Evolutionary conservation across 192 early-diverging fungal species (phyloP).

Genomic region (Podila horticola): DNA sequence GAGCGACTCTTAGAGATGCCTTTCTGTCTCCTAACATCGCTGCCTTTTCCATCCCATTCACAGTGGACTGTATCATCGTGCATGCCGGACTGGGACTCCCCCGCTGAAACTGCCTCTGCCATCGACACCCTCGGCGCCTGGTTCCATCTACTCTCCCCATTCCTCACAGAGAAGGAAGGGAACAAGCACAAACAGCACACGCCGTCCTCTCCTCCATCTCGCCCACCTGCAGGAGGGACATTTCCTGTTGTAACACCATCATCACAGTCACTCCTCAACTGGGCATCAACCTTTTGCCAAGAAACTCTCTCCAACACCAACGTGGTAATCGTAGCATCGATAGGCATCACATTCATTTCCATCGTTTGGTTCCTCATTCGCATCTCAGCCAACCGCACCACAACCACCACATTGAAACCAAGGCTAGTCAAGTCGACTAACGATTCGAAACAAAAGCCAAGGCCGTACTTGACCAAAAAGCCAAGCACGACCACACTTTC

Average conservation of each 20-base stretch:
- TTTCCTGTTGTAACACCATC: background rate
- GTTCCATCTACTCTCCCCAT: slow-evolving; percentile 3
- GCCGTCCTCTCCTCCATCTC: background rate
- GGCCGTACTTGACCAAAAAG: slow-evolving; percentile 1
- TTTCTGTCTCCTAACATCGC: background rate
- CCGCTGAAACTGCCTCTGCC: slow-evolving; percentile 23
- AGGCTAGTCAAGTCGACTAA: background rate
- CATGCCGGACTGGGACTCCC: slow-evolving; percentile 14
- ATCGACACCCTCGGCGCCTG: slow-evolving; percentile 23
- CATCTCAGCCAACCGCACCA: background rate
- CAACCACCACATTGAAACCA: background rate
- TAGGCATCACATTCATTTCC: background rate
- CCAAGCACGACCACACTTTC: background rate
- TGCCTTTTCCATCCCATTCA: background rate
- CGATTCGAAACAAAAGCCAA: background rate
- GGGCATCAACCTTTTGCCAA: background rate
- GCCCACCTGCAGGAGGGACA: background rate
- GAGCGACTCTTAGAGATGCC: no score
- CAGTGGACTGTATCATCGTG: slow-evolving; percentile 8
- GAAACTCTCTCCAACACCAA: background rate
- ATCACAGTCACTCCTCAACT: background rate
- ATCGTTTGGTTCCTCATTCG: background rate
- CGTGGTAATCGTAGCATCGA: no score
- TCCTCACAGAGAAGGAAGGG: background rate
- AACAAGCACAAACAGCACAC: background rate